phyloP scores from a whole-genome alignment of 305 asterid genomes.

The Solanum hybrid region DNA sequence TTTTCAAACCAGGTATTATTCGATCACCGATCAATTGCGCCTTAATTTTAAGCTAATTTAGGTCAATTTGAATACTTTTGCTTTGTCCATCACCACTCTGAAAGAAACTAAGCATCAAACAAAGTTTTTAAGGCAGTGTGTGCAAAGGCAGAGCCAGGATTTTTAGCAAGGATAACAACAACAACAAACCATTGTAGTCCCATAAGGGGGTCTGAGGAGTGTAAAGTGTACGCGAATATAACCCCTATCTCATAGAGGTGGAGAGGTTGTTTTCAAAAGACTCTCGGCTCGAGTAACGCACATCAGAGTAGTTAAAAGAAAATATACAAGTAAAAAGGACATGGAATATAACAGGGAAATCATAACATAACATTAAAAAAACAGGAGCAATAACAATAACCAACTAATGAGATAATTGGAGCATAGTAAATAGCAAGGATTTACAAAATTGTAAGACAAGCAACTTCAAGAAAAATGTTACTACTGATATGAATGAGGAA shows the following conservation, averaged over 20 bases:
- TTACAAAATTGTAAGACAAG: not conserved
- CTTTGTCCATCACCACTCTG: not conserved
- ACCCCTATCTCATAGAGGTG: not conserved
- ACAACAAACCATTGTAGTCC: not conserved
- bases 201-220: not conserved
- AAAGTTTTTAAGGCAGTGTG: not conserved
- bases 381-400: not conserved
- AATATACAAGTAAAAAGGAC: not conserved
- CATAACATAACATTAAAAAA: not conserved
- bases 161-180: not conserved
- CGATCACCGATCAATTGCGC: not conserved
- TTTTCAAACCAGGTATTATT: constrained; percentile 46
- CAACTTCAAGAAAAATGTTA: no score
- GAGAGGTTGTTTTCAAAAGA: not conserved
- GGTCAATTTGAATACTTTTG: not conserved
- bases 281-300: not conserved
- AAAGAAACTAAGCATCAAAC: not conserved
- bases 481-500: not conserved
- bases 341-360: not conserved
- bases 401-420: not conserved
- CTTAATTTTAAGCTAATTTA: not conserved
- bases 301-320: not conserved
- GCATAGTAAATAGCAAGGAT: not conserved
- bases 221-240: not conserved
- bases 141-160: not conserved